Base-by-base conservation (phyloP, 768 basidiomycete genomes). In the Guyanaporus albipodus region DNA sequence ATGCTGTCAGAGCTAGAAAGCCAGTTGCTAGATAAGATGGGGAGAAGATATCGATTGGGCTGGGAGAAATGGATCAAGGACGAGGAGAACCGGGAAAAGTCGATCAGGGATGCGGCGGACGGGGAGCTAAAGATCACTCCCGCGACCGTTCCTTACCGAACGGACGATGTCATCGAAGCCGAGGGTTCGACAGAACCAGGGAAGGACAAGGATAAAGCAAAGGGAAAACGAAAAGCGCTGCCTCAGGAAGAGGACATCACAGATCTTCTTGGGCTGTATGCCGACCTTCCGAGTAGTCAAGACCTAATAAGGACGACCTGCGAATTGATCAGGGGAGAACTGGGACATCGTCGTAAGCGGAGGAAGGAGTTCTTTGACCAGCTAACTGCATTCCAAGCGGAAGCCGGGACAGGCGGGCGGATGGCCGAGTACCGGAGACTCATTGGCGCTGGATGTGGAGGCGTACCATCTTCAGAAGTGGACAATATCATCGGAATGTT, bases 1-100 rank as follows among this genome's bases (percentile, higher is more conserved):
- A 61, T 70, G 21, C 70, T 95, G 38, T 70, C 74, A 24, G 74
- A 76, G 26, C 66, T 93, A 45, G 85, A 91, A 64, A 67, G 65
- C 15, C 82, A 82, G 50, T 68, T 97, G 24, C 68, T 76, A 22
- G 70, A 70, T 7, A 91, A 87, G 67, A 90, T 96, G 82, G 87
- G 84, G 17, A 77, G 77, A 56, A 74, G 87, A 53, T 91, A 91
- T 69, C 77, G 88, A 40, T 60, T 86, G 21, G 95, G 93, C 3
- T 97, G 87, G 85, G 91, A 95, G 63, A 89, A 87, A 57, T 98
- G 95, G 93, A 69, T 88, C 18, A 83, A 83, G 54, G 86, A 87
- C 46, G 90, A 97, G 69, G 86, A 90, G 60, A 71, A 70, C 27
- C 76, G 93, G 22, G 91, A 95, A 68, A 78, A 73, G 50, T 64